Percentiles rank a stretch among this genome's conserved stretches.
Evolutionary conservation across 208 protist genomes (phyloP).

Genomic region (Acanthamoeba triangularis): DNA sequence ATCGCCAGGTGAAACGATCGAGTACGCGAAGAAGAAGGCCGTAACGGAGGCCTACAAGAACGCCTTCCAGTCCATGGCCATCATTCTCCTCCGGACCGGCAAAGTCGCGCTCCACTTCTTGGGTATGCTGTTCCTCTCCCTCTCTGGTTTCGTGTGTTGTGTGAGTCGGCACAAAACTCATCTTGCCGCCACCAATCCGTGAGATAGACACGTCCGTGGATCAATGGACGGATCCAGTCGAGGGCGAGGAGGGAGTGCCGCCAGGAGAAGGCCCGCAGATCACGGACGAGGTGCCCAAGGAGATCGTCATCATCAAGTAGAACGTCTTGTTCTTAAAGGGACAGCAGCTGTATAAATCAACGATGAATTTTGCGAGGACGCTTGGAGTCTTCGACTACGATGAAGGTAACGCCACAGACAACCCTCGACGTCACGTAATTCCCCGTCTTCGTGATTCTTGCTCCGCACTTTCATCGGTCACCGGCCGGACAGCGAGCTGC

Average conservation of each 20-base stretch:
- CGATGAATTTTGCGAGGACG: too few species aligned
- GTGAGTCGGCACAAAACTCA: neutral
- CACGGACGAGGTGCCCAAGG: constrained; percentile 45
- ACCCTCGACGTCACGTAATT: too few species aligned
- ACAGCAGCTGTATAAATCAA: too few species aligned
- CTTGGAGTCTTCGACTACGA: too few species aligned
- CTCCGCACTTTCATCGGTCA: too few species aligned
- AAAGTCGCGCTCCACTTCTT: constrained; percentile 67
- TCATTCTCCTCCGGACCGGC: constrained; percentile 40
- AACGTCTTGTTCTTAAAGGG: too few species aligned
- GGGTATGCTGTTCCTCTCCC: neutral
- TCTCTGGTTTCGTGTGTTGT: neutral
- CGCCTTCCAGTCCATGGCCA: constrained; percentile 62
- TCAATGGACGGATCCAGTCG: constrained; percentile 53
- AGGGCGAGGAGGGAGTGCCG: constrained; percentile 19
- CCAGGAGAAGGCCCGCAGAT: neutral
- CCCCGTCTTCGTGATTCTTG: too few species aligned
- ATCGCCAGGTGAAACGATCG: constrained; percentile 14
- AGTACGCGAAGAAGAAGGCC: constrained; percentile 72
- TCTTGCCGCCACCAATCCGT: neutral
- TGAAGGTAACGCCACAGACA: too few species aligned
- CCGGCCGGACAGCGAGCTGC: too few species aligned
- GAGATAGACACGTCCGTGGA: constrained; percentile 44
- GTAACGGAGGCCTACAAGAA: constrained; percentile 74
- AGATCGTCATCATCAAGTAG: constrained; percentile 62